Evolutionary conservation across 805 yeast species (phyloP), one percentile per base, ranked within the genome.

Genomic region (Kuraishia piskuri): DNA sequence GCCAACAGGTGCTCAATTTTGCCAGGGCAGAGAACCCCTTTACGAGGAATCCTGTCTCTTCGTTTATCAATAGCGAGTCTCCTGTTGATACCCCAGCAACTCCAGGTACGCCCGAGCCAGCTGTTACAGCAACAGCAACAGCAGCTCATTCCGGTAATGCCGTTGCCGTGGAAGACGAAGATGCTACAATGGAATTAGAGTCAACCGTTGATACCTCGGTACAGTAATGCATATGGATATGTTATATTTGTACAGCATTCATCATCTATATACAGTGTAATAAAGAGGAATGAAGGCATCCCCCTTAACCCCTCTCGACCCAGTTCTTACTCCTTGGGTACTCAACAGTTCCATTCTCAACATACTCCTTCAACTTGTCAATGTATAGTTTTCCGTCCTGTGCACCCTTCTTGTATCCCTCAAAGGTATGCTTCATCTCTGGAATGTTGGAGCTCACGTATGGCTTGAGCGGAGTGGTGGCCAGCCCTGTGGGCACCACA

Each of bases 371-470:
- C 52, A 89, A 75, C 65, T 88, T 88, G 48, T 82, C 77, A 60
- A 88, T 75, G 57, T 88, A 86, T 52, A 88, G 75, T 53, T 82
- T 78, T 10, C 92, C 83, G 66, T 89, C 96, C 50, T 80, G 75
- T 48, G 89, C 80, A 31, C 91, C 92, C 62, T 82, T 82, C 25
- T 66, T 59, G 66, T 78, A 92, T 5, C 96, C 96, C 53, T 73
- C 72, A 65, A 74, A 90, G 36, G 76, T 73, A 65, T 90, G 90
- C 57, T 72, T 75, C 50, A 90, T 77, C 61, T 80, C 79, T 9
- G 96, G 91, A 8, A 84, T 78, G 51, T 82, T 82, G 21, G 85
- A 82, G 48, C 90, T 83, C 3, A 90, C 96, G 50, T 89, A 76
- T 3, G 98, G 91, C 62, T 80, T 85, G 57, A 92, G 74, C 49